Evolutionary conservation across 495 filamentous ascomycete species (phyloP).

Genomic region (Haplographium delicatum): DNA sequence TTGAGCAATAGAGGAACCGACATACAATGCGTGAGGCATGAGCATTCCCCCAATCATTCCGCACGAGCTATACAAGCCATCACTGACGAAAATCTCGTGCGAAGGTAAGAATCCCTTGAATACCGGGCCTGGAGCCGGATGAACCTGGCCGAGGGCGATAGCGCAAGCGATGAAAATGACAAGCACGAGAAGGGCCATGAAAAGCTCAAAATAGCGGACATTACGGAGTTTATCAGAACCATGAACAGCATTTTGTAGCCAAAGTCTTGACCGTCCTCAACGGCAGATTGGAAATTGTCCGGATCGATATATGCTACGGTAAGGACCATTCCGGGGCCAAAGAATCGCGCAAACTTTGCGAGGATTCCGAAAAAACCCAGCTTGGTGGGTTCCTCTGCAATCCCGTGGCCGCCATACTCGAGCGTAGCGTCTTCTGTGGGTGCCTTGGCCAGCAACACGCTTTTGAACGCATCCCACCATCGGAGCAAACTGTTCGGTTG

Average conservation of each 20-base stretch:
- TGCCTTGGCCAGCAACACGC: neutral
- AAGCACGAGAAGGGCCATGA: neutral
- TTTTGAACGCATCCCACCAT: too few species aligned
- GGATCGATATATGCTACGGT: slow-evolving; percentile 58
- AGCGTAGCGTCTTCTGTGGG: neutral
- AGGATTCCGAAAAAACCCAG: too few species aligned
- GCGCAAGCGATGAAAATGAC: neutral
- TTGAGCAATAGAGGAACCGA: neutral
- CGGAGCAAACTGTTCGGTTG: too few species aligned
- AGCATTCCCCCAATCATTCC: neutral
- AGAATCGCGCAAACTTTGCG: slow-evolving; percentile 16
- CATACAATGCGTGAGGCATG: neutral
- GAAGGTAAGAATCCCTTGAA: neutral
- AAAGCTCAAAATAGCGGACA: neutral
- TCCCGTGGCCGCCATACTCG: neutral
- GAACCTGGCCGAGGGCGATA: neutral
- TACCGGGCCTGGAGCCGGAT: neutral
- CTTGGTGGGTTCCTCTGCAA: neutral
- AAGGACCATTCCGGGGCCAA: slow-evolving; percentile 11
- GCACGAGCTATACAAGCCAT: neutral
- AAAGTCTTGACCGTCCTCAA: slow-evolving; percentile 59
- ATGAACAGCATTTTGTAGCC: slow-evolving; percentile 69
- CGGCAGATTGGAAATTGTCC: slow-evolving; percentile 81
- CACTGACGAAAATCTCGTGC: neutral
- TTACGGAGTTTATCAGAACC: slow-evolving; percentile 48